Conservation (phyloP, 2,329 filamentous ascomycete genomes). For the Teratosphaeria gauchensis region DNA sequence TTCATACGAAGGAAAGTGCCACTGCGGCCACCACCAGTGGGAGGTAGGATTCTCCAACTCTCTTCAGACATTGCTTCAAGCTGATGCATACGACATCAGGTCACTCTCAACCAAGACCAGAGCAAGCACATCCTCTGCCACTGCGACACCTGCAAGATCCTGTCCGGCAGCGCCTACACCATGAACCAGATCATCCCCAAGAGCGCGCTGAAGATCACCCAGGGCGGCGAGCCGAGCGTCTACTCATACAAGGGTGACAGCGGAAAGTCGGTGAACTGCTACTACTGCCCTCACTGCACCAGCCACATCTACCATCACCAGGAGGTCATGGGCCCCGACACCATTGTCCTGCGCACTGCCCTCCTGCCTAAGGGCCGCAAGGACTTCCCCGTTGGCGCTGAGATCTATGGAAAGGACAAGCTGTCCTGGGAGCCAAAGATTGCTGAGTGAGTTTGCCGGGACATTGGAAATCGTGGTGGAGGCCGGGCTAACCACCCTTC, state of each 20-base stretch:
- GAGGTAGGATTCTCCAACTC: slow-evolving; percentile 39
- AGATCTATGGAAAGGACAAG: slow-evolving; percentile 47
- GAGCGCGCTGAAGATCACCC: slow-evolving; percentile 41
- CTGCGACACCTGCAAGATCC: slow-evolving; percentile 48
- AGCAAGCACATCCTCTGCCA: slow-evolving; percentile 32
- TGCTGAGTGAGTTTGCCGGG: slow-evolving; percentile 18
- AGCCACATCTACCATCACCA: slow-evolving; percentile 48
- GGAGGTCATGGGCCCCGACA: slow-evolving; percentile 40
- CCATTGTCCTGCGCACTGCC: slow-evolving; percentile 43
- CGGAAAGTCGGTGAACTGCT: slow-evolving; percentile 47
- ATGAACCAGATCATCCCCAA: slow-evolving; percentile 46
- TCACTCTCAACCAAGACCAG: background rate
- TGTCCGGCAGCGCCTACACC: slow-evolving; percentile 42
- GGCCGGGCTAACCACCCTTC: background rate
- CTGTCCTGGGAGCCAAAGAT: slow-evolving; percentile 45
- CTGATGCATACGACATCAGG: slow-evolving; percentile 28
- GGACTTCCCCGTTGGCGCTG: slow-evolving; percentile 41
- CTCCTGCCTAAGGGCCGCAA: slow-evolving; percentile 37
- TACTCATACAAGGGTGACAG: slow-evolving; percentile 48
- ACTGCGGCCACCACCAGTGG: slow-evolving; percentile 47
- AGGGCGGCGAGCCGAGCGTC: slow-evolving; percentile 38
- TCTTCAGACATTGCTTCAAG: slow-evolving; percentile 37
- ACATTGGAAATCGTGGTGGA: no score
- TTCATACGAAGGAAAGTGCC: slow-evolving; percentile 37
- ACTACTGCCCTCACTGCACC: slow-evolving; percentile 49